Evolutionary conservation across 352 stramenopile species (phyloP), one percentile per base, ranked within the genome.

Genomic region (Phytophthora parvispora): DNA sequence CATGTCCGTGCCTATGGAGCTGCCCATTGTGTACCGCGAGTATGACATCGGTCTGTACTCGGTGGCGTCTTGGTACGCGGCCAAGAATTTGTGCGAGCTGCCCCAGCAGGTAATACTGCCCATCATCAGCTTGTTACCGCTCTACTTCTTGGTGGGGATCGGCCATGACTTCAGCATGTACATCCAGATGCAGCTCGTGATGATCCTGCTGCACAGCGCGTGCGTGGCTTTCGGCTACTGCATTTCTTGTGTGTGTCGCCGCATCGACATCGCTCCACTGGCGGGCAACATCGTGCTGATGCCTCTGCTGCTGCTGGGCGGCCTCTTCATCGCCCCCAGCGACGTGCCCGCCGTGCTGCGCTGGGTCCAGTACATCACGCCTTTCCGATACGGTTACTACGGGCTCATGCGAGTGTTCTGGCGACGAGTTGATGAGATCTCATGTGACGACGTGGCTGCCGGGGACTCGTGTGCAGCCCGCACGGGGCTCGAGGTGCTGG

Each of bases 71-170:
- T 90, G 82, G 82, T 90, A 86, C 38, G 15, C 78, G 1, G 69
- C 80, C 36, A 90, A 89, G 63, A 90, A 90, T 42, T 12, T 88
- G 45, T 88, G 82, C 49, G 82, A 90, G 56, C 50, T 88, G 4
- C 75, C 71, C 18, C 58, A 72, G 25, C 82, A 90, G 51, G 16
- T 90, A 0, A 36, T 88, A n/a, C 43, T 89, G 7, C 82, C 82
- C 5, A 60, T 77, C 10, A 50, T 90, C 24, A 75, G 60, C n/a
- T 64, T 90, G n/a, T 27, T 81, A 3, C 80, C 78, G 3, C 47
- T 81, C 15, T 87, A 89, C 51, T 70, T 86, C 10, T 51, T 91
- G 49, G 61, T 91, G 22, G 80, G 82, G 3, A 73, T 90, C 43
- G 69, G 67, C 25, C 51, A 73, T 36, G 67, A 81, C 65, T 73